A percentile compares a stretch with the other conserved stretches of the same genome.
These are phyloP conservation scores for Polychytrium aggregatum DNA, from an alignment of 192 early-diverging fungal genomes.

Conservation along the genomic window DNA sequence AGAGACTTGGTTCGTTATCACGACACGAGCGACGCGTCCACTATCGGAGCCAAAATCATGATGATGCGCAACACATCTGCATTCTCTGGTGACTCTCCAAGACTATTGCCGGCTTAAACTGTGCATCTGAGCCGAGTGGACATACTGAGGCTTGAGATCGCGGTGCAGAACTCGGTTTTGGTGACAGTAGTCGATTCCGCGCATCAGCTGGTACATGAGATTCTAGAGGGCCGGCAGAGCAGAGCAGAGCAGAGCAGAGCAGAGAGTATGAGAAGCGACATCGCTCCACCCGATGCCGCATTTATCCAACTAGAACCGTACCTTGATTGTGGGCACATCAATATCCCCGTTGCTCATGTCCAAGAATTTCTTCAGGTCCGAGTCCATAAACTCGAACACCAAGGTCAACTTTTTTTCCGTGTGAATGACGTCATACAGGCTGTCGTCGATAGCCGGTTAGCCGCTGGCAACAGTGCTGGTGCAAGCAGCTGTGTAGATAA, in stretches of 20 bases:
- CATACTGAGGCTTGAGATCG: constrained; percentile 66
- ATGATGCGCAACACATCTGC: too few relatives aligned
- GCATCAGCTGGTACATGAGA: constrained; percentile 92
- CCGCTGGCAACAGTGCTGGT: constrained; percentile 65
- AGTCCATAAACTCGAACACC: constrained; percentile 98
- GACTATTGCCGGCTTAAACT: too few relatives aligned
- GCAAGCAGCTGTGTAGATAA: constrained; percentile 40
- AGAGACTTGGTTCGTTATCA: constrained; percentile 5
- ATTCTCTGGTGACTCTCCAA: too few relatives aligned
- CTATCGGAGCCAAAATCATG: too few relatives aligned
- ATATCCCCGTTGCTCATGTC: constrained; percentile 53
- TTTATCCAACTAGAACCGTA: constrained; percentile 31
- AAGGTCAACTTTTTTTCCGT: constrained; percentile 96
- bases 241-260: constrained; percentile 53
- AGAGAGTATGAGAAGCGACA: neutral
- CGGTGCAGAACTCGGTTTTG: constrained; percentile 89
- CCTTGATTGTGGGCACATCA: constrained; percentile 62
- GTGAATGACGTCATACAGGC: constrained; percentile 91
- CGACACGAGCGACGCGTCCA: constrained; percentile 39
- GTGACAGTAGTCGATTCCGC: constrained; percentile 94
- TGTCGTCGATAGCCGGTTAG: constrained; percentile 11
- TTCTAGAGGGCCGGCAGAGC: too few relatives aligned
- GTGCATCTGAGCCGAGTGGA: constrained; percentile 71
- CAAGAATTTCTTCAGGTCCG: constrained; percentile 96
- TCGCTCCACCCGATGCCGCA: neutral